Percentiles rank a stretch among this genome's conserved stretches.
Evolutionary conservation across 2,329 filamentous ascomycete species (phyloP).

Genomic region (Penicillium polonicum): DNA sequence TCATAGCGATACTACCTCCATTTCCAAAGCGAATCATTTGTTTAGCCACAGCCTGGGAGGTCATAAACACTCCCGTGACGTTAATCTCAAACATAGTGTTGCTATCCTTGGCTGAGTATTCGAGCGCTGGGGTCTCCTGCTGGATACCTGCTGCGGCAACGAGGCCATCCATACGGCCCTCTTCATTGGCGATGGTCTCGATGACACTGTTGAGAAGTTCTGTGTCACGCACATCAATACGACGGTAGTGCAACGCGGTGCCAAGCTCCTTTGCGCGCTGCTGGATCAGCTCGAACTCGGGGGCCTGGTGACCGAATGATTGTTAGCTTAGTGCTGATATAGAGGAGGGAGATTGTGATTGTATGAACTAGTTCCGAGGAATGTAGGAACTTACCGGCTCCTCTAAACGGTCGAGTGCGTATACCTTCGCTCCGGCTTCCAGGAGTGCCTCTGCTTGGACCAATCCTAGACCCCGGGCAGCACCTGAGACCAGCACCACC

Average conservation of each 20-base stretch:
- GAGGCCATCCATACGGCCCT: conserved; percentile 75
- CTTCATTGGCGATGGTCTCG: conserved; percentile 64
- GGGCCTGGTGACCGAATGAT: conserved; percentile 31
- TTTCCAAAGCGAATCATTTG: conserved; percentile 62
- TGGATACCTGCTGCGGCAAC: conserved; percentile 72
- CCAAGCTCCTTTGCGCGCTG: conserved; percentile 64
- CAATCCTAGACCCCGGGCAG: conserved; percentile 69
- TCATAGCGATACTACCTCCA: conserved; percentile 61
- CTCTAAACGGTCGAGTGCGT: conserved; percentile 45
- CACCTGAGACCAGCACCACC: conserved; percentile 69
- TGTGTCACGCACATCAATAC: conserved; percentile 76
- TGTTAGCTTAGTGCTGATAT: background rate
- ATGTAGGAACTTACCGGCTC: conserved; percentile 34
- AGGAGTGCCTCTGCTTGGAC: conserved; percentile 70
- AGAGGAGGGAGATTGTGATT: too few relatives aligned
- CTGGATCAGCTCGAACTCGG: conserved; percentile 65
- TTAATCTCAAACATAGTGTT: conserved; percentile 64
- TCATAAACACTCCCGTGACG: conserved; percentile 63
- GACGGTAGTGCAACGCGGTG: conserved; percentile 69
- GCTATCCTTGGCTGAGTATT: conserved; percentile 65
- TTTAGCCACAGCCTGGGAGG: conserved; percentile 61
- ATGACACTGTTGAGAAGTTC: conserved; percentile 65
- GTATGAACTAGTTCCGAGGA: background rate
- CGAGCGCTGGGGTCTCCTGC: conserved; percentile 78
- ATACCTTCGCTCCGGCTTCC: conserved; percentile 67